Evolutionary conservation across 352 stramenopile species (phyloP).

Genomic region (Plasmopara muralis): DNA sequence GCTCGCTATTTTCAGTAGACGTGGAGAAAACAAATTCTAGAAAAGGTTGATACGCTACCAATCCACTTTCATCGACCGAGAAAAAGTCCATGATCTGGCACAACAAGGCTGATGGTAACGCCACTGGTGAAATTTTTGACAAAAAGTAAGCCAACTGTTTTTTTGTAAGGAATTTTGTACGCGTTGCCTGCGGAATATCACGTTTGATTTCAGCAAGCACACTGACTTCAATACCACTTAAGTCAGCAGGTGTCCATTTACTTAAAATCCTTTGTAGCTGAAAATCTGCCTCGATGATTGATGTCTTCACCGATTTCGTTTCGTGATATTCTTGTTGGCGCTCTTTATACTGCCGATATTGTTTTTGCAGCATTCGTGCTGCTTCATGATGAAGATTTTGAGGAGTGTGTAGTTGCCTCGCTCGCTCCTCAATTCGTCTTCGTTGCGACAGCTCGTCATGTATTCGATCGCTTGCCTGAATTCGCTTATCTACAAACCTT

Average conservation of each 20-base stretch:
- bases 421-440: slow-evolving; percentile 21
- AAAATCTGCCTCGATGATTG: slow-evolving; percentile 29
- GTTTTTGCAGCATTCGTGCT: slow-evolving; percentile 32
- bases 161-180: slow-evolving; percentile 21
- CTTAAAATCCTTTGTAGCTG: slow-evolving; percentile 34
- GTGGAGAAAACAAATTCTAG: slow-evolving; percentile 44
- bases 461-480: slow-evolving; percentile 8
- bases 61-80: slow-evolving; percentile 12
- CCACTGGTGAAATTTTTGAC: slow-evolving; percentile 35
- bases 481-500: slow-evolving; percentile 27
- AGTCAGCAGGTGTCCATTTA: slow-evolving; percentile 35
- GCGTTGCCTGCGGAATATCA: slow-evolving; percentile 28
- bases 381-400: slow-evolving; percentile 39
- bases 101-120: slow-evolving; percentile 34
- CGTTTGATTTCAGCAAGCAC: slow-evolving; percentile 36
- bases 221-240: slow-evolving; percentile 27
- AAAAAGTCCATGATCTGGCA: slow-evolving; percentile 43
- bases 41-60: slow-evolving; percentile 38
- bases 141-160: slow-evolving; percentile 57
- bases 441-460: slow-evolving; percentile 4
- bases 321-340: slow-evolving; percentile 13
- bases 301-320: slow-evolving; percentile 6
- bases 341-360: slow-evolving; percentile 34
- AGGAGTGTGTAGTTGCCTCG: slow-evolving; percentile 27
- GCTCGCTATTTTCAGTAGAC: slow-evolving; percentile 25